These are phyloP conservation scores for Draba incana DNA, from an alignment of 345 rosid genomes.

Conservation along the genomic window DNA sequence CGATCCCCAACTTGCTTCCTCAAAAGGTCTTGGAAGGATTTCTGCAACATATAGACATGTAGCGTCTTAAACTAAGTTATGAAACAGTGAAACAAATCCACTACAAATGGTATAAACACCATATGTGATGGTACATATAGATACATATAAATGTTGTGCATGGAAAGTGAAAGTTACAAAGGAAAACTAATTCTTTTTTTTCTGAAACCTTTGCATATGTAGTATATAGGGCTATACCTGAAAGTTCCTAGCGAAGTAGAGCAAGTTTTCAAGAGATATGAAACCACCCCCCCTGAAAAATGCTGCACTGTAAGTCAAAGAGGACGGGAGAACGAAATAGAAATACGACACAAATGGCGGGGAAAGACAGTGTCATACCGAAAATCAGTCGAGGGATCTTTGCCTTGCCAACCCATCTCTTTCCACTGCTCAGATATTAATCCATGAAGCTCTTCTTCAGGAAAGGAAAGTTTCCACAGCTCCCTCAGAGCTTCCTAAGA, in stretches of 20 bases:
- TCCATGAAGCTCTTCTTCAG: constrained; percentile 83
- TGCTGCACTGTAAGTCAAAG: constrained; percentile 35
- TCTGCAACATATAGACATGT: constrained; percentile 51
- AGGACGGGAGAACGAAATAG: constrained; percentile 7
- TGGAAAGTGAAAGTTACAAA: not conserved
- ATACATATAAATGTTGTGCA: not conserved
- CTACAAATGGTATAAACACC: not conserved
- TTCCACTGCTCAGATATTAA: constrained; percentile 99
- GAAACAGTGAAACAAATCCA: constrained; percentile 12
- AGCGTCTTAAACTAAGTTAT: constrained; percentile 7
- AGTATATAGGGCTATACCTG: constrained; percentile 53
- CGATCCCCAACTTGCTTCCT: constrained; percentile 91
- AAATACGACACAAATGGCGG: not conserved
- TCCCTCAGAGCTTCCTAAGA: constrained; percentile 83
- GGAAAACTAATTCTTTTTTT: constrained; percentile 4
- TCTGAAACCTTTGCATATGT: not conserved
- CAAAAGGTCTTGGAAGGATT: constrained; percentile 87
- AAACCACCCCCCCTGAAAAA: constrained; percentile 96
- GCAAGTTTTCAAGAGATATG: constrained; percentile 94
- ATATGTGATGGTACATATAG: not conserved
- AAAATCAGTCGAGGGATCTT: constrained; percentile 99
- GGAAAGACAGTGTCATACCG: constrained; percentile 51
- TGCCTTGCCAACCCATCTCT: constrained; percentile 99
- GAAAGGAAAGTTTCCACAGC: constrained; percentile 90
- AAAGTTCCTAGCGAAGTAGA: constrained; percentile 82